A percentile compares a stretch with the other conserved stretches of the same genome.
phyloP scores from a whole-genome alignment of 176 grass and related monocot species.

The Aegilops speltoides region DNA sequence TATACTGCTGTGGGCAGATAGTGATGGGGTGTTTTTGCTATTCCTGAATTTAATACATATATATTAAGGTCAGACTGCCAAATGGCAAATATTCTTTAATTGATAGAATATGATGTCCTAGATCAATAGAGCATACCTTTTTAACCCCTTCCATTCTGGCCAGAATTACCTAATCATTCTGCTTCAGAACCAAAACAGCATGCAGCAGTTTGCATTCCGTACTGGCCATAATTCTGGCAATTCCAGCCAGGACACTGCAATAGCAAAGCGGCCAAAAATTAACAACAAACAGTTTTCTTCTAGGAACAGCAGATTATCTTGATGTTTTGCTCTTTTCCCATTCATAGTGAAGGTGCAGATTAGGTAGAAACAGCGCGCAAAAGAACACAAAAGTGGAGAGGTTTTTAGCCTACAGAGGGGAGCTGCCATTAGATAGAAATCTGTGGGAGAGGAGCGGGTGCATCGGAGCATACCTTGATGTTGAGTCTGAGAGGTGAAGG shows the following conservation, averaged over 20 bases:
- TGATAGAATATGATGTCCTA: not conserved
- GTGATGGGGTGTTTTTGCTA: not conserved
- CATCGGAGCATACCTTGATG: not conserved
- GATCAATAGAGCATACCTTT: not conserved
- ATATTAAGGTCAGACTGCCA: not conserved
- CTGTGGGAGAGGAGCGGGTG: not conserved
- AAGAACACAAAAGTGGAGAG: not conserved
- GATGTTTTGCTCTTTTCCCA: not conserved
- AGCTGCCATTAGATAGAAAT: not conserved
- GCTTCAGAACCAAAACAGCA: not conserved
- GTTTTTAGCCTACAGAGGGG: not conserved
- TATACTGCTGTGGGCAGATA: not conserved
- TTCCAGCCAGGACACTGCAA: not conserved
- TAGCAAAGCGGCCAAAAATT: not conserved
- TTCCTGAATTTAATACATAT: not conserved
- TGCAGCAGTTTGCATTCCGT: not conserved
- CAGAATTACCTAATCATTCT: not conserved
- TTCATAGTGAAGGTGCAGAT: not conserved
- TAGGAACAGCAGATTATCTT: not conserved
- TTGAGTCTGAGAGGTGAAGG: not conserved
- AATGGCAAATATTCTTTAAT: not conserved
- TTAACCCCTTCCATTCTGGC: not conserved
- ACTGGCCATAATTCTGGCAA: not conserved
- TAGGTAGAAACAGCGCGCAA: not conserved
- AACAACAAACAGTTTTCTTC: not conserved